Evolutionary conservation across 2,329 filamentous ascomycete genomes (phyloP).

Genomic region (Venturia aucupariae): DNA sequence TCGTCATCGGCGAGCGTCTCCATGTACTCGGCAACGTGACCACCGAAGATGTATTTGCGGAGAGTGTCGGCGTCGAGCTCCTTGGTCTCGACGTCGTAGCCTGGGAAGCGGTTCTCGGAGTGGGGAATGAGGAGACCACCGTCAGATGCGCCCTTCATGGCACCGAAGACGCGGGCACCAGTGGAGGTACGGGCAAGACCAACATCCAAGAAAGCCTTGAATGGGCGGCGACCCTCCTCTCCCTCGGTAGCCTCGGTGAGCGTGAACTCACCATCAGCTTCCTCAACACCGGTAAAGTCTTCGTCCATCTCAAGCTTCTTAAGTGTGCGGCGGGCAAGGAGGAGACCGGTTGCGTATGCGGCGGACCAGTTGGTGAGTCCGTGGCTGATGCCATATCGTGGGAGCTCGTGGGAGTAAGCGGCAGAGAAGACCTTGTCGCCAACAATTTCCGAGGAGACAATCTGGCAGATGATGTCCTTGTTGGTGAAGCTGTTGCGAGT

Average conservation of each 20-base stretch:
- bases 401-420: conserved; percentile 96
- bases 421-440: conserved; percentile 94
- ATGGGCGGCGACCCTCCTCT: conserved; percentile 82
- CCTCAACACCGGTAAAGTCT: conserved; percentile 90
- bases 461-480: conserved; percentile 98
- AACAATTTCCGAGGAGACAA: conserved; percentile 89
- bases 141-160: conserved; percentile 99
- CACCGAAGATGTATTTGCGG: conserved; percentile 98
- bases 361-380: conserved; percentile 99
- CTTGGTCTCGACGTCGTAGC: conserved; percentile 94
- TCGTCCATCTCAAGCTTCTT: conserved; percentile 95
- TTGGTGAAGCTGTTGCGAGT: conserved; percentile 63
- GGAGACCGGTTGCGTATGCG: conserved; percentile 91
- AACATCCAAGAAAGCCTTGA: conserved; percentile 98
- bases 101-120: conserved; percentile 99
- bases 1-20: conserved; percentile 98
- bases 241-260: conserved; percentile 91
- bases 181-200: conserved; percentile 96
- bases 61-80: conserved; percentile 95
- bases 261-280: conserved; percentile 90
- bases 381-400: conserved; percentile 94
- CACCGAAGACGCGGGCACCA: conserved; percentile 96
- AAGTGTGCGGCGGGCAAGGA: conserved; percentile 92
- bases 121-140: conserved; percentile 95
- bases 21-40: conserved; percentile 99